These are phyloP conservation scores for Pseudopithomyces maydicus DNA, from an alignment of 2,329 filamentous ascomycete species.

Conservation along the genomic window DNA sequence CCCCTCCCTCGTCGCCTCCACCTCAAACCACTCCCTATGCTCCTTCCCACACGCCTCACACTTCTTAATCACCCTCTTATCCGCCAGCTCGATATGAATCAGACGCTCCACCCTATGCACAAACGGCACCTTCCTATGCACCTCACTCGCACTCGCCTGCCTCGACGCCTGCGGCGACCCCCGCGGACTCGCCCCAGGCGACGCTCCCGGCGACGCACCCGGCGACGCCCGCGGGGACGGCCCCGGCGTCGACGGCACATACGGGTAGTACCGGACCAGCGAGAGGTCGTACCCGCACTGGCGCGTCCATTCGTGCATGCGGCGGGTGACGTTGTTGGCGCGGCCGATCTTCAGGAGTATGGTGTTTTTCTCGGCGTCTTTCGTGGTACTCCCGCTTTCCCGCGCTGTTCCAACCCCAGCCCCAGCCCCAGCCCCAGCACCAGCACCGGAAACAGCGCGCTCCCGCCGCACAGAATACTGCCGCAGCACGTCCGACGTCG, in stretches of 20 bases:
- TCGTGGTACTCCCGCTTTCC: no score
- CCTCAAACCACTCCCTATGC: conserved; percentile 95
- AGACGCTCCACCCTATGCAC: conserved; percentile 87
- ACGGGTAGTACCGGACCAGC: conserved; percentile 89
- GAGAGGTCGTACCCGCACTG: conserved; percentile 91
- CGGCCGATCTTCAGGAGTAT: conserved; percentile 70
- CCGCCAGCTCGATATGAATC: conserved; percentile 84
- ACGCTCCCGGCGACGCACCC: conserved; percentile 29
- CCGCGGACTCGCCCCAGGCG: conserved; percentile 18
- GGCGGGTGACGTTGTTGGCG: conserved; percentile 81
- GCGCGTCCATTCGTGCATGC: conserved; percentile 89
- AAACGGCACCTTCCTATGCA: conserved; percentile 74
- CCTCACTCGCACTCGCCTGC: no score
- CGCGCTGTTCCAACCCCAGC: no score
- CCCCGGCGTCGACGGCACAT: conserved; percentile 54
- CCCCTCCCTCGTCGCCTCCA: conserved; percentile 73
- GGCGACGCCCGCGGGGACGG: conserved; percentile 37
- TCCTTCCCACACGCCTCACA: conserved; percentile 82
- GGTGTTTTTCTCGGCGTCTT: conserved; percentile 60
- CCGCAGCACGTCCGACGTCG: conserved; percentile 40
- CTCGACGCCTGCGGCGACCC: conserved; percentile 34
- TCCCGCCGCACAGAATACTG: conserved; percentile 36
- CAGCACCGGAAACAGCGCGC: conserved; percentile 13
- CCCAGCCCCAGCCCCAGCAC: no score
- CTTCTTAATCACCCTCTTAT: conserved; percentile 61